phyloP scores from a whole-genome alignment of 129 eudicot genomes.

The Lactuca sativa region DNA sequence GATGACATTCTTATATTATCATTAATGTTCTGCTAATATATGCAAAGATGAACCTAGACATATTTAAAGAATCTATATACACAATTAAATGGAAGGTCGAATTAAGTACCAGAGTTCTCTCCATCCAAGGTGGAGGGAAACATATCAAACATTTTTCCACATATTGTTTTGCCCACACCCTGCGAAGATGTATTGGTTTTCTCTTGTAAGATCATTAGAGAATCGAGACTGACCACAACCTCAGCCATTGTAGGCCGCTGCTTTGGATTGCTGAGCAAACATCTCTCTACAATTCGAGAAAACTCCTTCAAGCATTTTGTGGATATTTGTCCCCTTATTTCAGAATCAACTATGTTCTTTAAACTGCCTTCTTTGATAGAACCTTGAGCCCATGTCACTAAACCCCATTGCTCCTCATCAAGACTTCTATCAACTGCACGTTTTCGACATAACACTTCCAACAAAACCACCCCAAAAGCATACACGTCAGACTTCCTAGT shows the following conservation, averaged over 20 bases:
- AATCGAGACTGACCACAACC: not conserved
- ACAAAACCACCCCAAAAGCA: constrained; percentile 33
- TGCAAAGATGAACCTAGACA: not conserved
- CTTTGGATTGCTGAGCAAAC: too few relatives aligned
- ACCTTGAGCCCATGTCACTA: not conserved
- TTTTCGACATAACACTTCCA: constrained; percentile 31
- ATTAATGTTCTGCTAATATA: too few relatives aligned
- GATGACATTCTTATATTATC: too few relatives aligned
- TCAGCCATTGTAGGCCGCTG: too few relatives aligned
- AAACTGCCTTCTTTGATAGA: constrained; percentile 25
- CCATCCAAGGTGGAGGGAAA: not conserved
- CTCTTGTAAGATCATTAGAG: too few relatives aligned
- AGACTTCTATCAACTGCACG: constrained; percentile 30
- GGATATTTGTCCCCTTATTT: constrained; percentile 21
- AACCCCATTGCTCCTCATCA: constrained; percentile 1
- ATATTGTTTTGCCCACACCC: too few relatives aligned
- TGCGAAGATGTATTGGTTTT: too few relatives aligned
- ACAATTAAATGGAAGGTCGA: not conserved
- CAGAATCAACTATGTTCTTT: constrained; percentile 12
- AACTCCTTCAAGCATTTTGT: constrained; percentile 18
- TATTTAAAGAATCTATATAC: too few relatives aligned
- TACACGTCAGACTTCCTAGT: constrained; percentile 32
- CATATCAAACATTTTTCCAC: not conserved
- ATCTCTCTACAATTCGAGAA: too few relatives aligned
- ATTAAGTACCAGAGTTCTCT: constrained; percentile 3